Conservation (phyloP, 2,329 filamentous ascomycete genomes). For the Magnaporthiopsis rhizophila region DNA sequence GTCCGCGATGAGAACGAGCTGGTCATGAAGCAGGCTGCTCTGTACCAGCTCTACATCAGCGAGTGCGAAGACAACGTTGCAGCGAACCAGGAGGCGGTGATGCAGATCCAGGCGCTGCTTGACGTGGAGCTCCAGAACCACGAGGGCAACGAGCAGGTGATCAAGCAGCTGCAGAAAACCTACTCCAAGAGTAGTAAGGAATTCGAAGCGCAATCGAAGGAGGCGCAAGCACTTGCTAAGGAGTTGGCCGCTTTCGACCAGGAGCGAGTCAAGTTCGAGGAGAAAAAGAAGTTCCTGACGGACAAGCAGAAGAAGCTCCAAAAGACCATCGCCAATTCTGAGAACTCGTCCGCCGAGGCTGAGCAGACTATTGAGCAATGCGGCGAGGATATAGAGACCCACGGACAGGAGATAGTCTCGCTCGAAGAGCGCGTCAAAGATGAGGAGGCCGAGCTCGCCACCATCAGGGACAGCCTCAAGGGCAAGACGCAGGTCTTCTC, state of each 20-base stretch:
- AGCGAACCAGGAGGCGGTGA: conserved; percentile 82
- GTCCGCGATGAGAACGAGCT: conserved; percentile 92
- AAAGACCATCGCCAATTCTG: conserved; percentile 72
- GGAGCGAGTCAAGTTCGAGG: conserved; percentile 93
- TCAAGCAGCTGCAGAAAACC: conserved; percentile 79
- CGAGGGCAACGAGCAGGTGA: conserved; percentile 78
- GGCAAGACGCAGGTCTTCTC: conserved; percentile 95
- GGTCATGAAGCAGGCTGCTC: conserved; percentile 75
- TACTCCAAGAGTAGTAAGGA: conserved; percentile 79
- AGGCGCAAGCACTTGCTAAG: conserved; percentile 70
- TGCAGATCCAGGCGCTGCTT: conserved; percentile 81
- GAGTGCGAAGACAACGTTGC: conserved; percentile 84
- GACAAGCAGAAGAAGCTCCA: conserved; percentile 94
- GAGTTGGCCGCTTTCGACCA: conserved; percentile 92
- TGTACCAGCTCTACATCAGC: conserved; percentile 86
- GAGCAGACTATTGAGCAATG: conserved; percentile 72
- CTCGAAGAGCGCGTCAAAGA: conserved; percentile 68
- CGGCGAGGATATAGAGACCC: conserved; percentile 67
- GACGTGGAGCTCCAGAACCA: conserved; percentile 87
- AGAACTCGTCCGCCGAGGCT: conserved; percentile 65
- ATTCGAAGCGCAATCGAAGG: conserved; percentile 74
- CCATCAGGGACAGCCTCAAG: conserved; percentile 81
- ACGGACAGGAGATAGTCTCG: conserved; percentile 62
- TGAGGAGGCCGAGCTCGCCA: conserved; percentile 74
- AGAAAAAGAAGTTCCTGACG: conserved; percentile 89